Conservation (phyloP, 176 grass and related monocot species). For the Triticum urartu region DNA sequence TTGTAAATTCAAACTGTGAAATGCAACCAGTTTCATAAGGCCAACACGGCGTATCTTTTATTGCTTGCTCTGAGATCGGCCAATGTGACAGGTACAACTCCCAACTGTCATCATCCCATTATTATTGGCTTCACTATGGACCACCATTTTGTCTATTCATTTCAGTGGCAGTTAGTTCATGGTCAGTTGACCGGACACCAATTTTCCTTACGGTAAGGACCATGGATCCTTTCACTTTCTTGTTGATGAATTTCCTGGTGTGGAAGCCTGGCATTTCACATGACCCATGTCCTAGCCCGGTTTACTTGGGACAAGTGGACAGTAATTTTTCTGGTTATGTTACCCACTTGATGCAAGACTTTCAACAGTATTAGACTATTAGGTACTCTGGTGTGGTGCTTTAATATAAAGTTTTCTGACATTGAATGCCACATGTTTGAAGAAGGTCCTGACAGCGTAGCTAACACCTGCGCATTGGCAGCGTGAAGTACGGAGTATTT, state of each 20-base stretch:
- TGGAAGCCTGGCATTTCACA: conserved; percentile 21
- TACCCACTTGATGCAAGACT: conserved; percentile 24
- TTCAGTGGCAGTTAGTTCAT: conserved; percentile 16
- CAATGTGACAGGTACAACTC: conserved; percentile 53
- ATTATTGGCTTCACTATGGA: conserved; percentile 39
- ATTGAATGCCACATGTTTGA: conserved; percentile 26
- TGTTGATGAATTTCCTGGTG: conserved; percentile 18
- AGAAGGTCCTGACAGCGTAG: not conserved
- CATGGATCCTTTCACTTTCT: conserved; percentile 18
- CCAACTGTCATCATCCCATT: conserved; percentile 37
- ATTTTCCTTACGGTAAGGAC: conserved; percentile 12
- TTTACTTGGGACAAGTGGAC: conserved; percentile 17
- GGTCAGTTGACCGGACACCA: conserved; percentile 43
- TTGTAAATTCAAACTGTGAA: conserved; percentile 46
- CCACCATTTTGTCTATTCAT: conserved; percentile 39
- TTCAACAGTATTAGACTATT: conserved; percentile 17
- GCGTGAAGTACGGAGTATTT: not conserved
- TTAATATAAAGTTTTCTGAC: conserved; percentile 5
- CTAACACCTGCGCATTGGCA: not conserved
- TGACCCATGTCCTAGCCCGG: conserved; percentile 10
- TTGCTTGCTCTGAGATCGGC: conserved; percentile 15
- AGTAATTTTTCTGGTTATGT: conserved; percentile 24
- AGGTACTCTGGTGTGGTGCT: conserved; percentile 5
- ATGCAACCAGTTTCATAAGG: conserved; percentile 6
- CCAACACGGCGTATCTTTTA: conserved; percentile 27